Evolutionary conservation across 768 basidiomycete species (phyloP).

Genomic region (Phlebiopsis gigantea): DNA sequence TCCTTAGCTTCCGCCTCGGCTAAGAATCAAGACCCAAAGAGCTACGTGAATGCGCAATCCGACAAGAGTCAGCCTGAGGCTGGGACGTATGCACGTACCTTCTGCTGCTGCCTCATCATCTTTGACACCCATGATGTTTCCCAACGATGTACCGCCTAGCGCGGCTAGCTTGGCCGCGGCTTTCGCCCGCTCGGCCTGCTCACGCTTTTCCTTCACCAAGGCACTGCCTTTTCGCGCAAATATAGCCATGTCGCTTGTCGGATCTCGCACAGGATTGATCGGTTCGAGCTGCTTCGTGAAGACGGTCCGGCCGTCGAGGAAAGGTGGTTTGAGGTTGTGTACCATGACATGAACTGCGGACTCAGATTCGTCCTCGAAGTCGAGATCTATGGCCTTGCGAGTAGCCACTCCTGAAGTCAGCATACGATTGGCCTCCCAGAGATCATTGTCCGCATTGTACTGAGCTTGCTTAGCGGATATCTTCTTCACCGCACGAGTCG

Average conservation of each 20-base stretch:
- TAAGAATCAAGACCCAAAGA: constrained; percentile 33
- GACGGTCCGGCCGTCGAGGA: constrained; percentile 92
- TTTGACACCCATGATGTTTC: constrained; percentile 96
- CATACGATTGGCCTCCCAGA: constrained; percentile 99
- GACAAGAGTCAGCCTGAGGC: constrained; percentile 24
- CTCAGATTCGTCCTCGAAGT: constrained; percentile 95
- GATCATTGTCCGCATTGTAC: constrained; percentile 98
- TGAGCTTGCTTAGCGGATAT: constrained; percentile 94
- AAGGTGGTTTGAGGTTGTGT: constrained; percentile 95
- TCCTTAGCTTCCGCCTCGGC: constrained; percentile 42
- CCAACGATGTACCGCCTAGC: constrained; percentile 88
- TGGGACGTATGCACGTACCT: constrained; percentile 47
- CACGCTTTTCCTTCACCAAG: constrained; percentile 91
- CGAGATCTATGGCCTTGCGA: constrained; percentile 80
- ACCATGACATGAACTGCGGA: constrained; percentile 97
- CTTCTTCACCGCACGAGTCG: constrained; percentile 76
- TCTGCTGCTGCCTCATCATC: constrained; percentile 92
- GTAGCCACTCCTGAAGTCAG: constrained; percentile 92
- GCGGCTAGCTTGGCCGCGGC: constrained; percentile 94
- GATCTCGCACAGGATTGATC: constrained; percentile 93
- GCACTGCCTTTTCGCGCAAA: constrained; percentile 97
- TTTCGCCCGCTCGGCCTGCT: constrained; percentile 93
- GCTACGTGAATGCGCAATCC: constrained; percentile 81
- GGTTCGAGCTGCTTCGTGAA: constrained; percentile 97
- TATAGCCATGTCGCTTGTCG: constrained; percentile 89